Conservation (phyloP, 2,329 filamentous ascomycete genomes). For the Fonsecaea erecta region DNA sequence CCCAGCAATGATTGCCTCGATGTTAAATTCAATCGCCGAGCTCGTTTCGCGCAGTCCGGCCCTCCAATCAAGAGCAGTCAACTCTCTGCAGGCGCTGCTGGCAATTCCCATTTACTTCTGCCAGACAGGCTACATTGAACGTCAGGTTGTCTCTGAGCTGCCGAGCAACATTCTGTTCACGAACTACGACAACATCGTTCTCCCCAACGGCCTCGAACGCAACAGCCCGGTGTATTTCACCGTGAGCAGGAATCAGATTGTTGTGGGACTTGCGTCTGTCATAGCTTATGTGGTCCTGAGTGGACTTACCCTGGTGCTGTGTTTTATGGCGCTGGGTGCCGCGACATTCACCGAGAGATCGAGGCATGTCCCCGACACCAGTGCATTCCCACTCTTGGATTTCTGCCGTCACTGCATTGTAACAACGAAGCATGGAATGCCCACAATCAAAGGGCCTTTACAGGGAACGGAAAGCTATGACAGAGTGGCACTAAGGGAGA, state of each 20-base stretch:
- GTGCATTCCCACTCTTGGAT: background rate
- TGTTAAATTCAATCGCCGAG: background rate
- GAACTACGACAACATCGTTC: background rate
- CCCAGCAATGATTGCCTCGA: background rate
- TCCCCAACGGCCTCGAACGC: background rate
- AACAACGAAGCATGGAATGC: background rate
- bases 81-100: background rate
- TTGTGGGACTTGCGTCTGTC: background rate
- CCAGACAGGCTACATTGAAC: background rate
- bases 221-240: background rate
- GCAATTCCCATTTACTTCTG: background rate
- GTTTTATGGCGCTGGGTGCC: background rate
- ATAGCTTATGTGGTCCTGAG: background rate
- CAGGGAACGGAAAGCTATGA: background rate
- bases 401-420: background rate
- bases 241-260: background rate
- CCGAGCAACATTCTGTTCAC: background rate
- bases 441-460: background rate
- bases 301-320: background rate
- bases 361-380: background rate
- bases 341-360: background rate
- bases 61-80: background rate
- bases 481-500: background rate
- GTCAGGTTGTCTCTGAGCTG: background rate
- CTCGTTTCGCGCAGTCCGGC: background rate